Base-by-base conservation (phyloP, 768 basidiomycete species). In the Xerocomellus chrysenteron region DNA sequence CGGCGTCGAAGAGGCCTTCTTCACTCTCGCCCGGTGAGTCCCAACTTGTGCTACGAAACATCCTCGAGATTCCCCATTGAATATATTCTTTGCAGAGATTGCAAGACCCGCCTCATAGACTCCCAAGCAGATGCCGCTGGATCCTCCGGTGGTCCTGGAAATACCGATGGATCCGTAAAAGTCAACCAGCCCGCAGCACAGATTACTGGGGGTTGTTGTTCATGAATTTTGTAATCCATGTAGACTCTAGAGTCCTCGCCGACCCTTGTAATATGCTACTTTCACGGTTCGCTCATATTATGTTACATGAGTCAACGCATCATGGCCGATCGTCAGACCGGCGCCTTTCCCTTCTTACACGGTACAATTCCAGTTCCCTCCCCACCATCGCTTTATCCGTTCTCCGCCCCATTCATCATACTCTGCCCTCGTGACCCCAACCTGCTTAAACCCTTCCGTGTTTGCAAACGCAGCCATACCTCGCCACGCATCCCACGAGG, bases 1-100 rank as follows among this genome's bases (percentile, higher is more conserved):
- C 50, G 94, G 94, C 56, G 97, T 99, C 36, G 97, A 99, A 76
- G 94, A 98, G 65, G 96, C 96, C 13, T 99, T 99, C 82, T 97
- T 98, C 75, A 91, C 90, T 5, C 82, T 98, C 54, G 94, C 97
- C 32, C 86, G 94, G 95, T 96, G 59, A 61, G 86, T 78, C 46
- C 48, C 42, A 26, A 36, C n/a, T 28, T 26, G 35, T 32, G 32
- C 43, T 4, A 19, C 49, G 30, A 44, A 17, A 17, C 10, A 24
- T 24, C 36, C 50, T 8, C 11, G 26, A 26, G 44, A 24, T 35
- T 14, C 44, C 21, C 17, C 33, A 28, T 12, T 44, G 17, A 56
- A 54, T 21, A 39, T 40, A 37, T 30, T 28, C 24, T 49, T 60
- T 41, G 37, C 69, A 95, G 96, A 70, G 96, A 97, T 71, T 98